Evolutionary conservation across 495 filamentous ascomycete genomes (phyloP), one percentile per base, ranked within the genome.

Genomic region (Bacidia gigantensis): DNA sequence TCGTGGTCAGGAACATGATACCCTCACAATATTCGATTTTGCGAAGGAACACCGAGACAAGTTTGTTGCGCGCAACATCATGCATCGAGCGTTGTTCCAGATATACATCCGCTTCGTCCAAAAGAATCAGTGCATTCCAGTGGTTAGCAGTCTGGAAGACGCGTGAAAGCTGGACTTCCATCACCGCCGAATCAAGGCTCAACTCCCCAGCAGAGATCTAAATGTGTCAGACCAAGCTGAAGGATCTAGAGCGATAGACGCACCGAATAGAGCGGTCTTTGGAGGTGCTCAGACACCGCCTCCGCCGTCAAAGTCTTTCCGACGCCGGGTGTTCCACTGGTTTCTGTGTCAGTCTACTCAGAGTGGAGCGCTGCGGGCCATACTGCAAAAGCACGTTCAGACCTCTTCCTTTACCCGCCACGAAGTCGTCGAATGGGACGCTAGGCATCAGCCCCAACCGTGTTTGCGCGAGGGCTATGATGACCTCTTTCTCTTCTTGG

Each of bases 11-110:
- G 56, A 65, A 65, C 22, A 67, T 54, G 11, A 66, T 43, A 41
- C 65, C 61, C 38, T 71, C 58, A 47, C 69, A 79, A 58, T 78
- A 77, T 62, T 80, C 75, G 2, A 80, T 60, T 57, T 71, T 72
- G n/a, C 74, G 64, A 41, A 79, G 59, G 52, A 79, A 78, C 44
- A 77, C 54, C 11, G 60, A 60, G n/a, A 66, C 53, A 1, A 65
- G 55, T 20, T 49, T 43, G 51, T 66, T 66, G n/a, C 59, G 57
- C 14, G 63, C 53, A 53, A 51, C 40, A n/a, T 62, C 47, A 46
- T 51, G 47, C 1, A 26, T 38, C 7, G 55, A 58, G 38, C 57
- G 50, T 26, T 49, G 20, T 39, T 62, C 62, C 38, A 75, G 60
- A 57, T 67, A 73, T 7, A 68, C 62, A 56, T 74, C 72, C n/a